phyloP scores from a whole-genome alignment of 2,329 filamentous ascomycete genomes.

The Akanthomyces muscarius region DNA sequence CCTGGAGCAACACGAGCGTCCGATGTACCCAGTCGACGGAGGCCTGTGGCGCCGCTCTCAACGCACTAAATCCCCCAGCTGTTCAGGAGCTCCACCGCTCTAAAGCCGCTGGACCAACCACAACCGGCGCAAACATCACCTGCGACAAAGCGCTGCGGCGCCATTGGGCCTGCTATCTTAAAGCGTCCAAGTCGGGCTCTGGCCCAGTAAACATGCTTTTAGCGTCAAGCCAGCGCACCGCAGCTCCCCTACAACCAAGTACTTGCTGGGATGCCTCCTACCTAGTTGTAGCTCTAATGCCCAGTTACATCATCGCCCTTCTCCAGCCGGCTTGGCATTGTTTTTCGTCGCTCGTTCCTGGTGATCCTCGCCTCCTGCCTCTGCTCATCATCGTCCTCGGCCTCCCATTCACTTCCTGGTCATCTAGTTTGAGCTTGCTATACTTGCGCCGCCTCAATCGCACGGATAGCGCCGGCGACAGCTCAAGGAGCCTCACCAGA shows the following conservation, averaged over 20 bases:
- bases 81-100: background rate
- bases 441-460: conserved; percentile 1
- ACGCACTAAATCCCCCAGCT: background rate
- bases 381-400: background rate
- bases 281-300: background rate
- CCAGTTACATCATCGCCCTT: conserved; percentile 10
- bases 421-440: background rate
- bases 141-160: background rate
- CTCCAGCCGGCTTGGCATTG: conserved; percentile 4
- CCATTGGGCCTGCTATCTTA: conserved; percentile 2
- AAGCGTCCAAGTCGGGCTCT: background rate
- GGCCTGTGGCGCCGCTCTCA: background rate
- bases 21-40: background rate
- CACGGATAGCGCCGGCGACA: background rate
- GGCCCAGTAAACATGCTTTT: conserved; percentile 13
- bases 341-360: conserved; percentile 8
- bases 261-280: background rate
- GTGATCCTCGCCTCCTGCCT: background rate
- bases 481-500: background rate
- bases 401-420: background rate
- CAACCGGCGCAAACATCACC: background rate
- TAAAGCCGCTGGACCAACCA: background rate
- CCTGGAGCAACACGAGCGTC: background rate
- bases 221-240: background rate
- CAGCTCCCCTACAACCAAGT: background rate